Evolutionary conservation across 495 filamentous ascomycete genomes (phyloP), one percentile per base, ranked within the genome.

Genomic region (Penicillium desertorum): DNA sequence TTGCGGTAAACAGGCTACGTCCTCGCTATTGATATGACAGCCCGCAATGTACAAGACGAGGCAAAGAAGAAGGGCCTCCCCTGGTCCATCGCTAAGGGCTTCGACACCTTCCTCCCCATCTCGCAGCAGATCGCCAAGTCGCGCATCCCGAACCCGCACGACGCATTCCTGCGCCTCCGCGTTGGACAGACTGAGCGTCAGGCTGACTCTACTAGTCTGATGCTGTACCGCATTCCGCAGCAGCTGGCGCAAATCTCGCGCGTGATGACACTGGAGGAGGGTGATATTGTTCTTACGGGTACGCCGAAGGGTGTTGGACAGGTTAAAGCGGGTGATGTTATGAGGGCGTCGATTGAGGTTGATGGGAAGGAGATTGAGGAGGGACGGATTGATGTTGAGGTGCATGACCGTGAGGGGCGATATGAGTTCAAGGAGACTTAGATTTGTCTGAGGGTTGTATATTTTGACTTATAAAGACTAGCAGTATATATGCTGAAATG

Each of bases 11-110:
- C 19, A 91, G 89, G 81, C 72, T 96, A 96, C 72, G 79, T 92
- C 52, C 81, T 96, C 45, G 83, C 83, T 59, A 95, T 96, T 64
- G 92, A 96, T 73, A 93, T 96, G 90, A 96, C 92, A 7, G 92
- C 88, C 4, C 88, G 92, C 58, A 96, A 96, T 70, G 81, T 89
- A 42, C 94, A 98, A 78, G 88, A 96, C 58, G 88, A 95, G 76
- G 94, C 91, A 54, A 98, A 97, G 82, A 90, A 89, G 75, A 95
- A 95, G 78, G 90, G 93, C 16, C 83, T 97, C n/a, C 94, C 94
- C 16, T 98, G 94, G 94, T 83, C 86, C 54, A 94, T 96, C 59
- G 85, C 88, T 57, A 98, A 98, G 76, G 95, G 95, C 39, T 97
- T 96, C 71, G 95, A 98, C 67, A 98, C 94, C 20, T 98, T 98